A percentile compares a stretch with the other conserved stretches of the same genome.
Evolutionary conservation across 495 filamentous ascomycete genomes (phyloP).

Genomic region (Penicillium subrubescens): DNA sequence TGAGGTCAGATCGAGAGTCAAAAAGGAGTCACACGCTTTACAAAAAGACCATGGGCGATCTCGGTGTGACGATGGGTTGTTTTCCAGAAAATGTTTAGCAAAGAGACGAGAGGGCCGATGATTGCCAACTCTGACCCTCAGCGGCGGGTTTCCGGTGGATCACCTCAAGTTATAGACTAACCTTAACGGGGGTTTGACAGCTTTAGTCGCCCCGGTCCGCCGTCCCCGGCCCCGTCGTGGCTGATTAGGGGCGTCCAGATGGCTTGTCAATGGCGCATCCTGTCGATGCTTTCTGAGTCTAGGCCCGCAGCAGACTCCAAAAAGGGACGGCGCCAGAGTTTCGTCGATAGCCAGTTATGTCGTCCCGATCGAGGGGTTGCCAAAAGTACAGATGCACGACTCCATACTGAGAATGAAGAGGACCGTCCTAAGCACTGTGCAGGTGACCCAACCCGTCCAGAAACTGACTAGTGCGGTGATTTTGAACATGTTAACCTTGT

Average conservation of each 20-base stretch:
- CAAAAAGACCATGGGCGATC: not conserved
- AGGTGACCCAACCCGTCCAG: not conserved
- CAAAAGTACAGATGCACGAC: not conserved
- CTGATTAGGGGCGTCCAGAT: conserved; percentile 1
- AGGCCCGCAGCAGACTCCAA: not conserved
- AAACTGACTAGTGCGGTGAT: not conserved
- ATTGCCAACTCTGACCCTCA: conserved; percentile 28
- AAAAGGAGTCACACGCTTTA: conserved; percentile 3
- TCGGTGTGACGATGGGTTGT: not conserved
- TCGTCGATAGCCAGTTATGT: not conserved
- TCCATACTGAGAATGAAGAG: not conserved
- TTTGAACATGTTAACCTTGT: not conserved
- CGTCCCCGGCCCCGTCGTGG: conserved; percentile 22
- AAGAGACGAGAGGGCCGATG: conserved; percentile 7
- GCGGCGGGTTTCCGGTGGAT: conserved; percentile 12
- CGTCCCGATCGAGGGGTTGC: not conserved
- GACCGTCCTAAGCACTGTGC: not conserved
- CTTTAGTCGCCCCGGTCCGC: conserved; percentile 30
- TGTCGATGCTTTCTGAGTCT: conserved; percentile 7
- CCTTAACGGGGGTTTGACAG: conserved; percentile 23
- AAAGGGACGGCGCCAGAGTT: not conserved
- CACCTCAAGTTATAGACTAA: not conserved
- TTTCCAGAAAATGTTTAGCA: not conserved
- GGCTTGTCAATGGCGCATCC: conserved; percentile 3
- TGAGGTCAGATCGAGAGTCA: conserved; percentile 5